Conservation (phyloP, 2,329 filamentous ascomycete genomes). For the Xylariales sp. region DNA sequence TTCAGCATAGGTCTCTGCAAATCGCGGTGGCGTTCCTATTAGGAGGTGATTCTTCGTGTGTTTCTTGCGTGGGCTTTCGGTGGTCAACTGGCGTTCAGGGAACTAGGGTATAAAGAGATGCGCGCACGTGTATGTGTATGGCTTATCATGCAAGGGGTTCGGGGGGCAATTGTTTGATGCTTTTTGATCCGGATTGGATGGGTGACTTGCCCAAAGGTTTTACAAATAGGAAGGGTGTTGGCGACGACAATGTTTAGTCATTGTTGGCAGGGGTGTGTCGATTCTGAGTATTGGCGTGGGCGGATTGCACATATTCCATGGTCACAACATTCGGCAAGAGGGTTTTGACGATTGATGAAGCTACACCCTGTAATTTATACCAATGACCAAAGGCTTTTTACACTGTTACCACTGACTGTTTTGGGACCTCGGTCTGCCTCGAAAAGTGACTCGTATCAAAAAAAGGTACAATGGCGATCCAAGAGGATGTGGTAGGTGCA, state of each 20-base stretch:
- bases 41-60: slow-evolving; percentile 50
- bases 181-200: slow-evolving; percentile 41
- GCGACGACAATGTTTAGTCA: slow-evolving; percentile 9
- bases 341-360: slow-evolving; percentile 50
- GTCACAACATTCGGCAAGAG: slow-evolving; percentile 34
- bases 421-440: background rate
- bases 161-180: slow-evolving; percentile 44
- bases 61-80: slow-evolving; percentile 44
- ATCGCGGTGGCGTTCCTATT: slow-evolving; percentile 35
- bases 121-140: slow-evolving; percentile 43
- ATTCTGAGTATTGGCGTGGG: slow-evolving; percentile 23
- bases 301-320: slow-evolving; percentile 45
- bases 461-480: too few relatives aligned
- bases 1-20: slow-evolving; percentile 42
- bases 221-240: slow-evolving; percentile 21
- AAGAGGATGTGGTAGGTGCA: background rate
- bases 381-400: slow-evolving; percentile 37
- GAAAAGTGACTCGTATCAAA: background rate
- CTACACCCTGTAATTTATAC: slow-evolving; percentile 54
- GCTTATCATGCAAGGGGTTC: slow-evolving; percentile 45
- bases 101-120: slow-evolving; percentile 49
- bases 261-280: slow-evolving; percentile 15
- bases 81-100: slow-evolving; percentile 51
- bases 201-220: slow-evolving; percentile 25
- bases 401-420: slow-evolving; percentile 21